Conservation (phyloP, 257 asterid genomes). For the Capsicum chinense region DNA sequence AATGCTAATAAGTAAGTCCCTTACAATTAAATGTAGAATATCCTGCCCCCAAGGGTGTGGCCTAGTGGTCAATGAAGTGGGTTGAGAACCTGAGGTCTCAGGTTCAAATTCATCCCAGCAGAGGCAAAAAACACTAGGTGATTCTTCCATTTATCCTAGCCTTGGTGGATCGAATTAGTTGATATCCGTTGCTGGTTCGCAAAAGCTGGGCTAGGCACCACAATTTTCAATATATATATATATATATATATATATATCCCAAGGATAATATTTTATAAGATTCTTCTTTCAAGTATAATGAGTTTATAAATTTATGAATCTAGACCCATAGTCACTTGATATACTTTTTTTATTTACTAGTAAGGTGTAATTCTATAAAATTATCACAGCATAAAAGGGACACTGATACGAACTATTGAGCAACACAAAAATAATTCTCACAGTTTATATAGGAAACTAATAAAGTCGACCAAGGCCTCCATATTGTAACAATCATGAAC, state of each 20-base stretch:
- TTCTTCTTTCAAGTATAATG: neutral
- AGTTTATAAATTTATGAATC: neutral
- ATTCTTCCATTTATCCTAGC: too few species aligned
- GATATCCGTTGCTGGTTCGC: too few species aligned
- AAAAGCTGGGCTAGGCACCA: too few species aligned
- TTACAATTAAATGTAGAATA: too few species aligned
- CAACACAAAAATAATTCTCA: neutral
- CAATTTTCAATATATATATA: too few species aligned
- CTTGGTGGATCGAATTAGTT: too few species aligned
- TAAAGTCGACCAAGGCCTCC: neutral
- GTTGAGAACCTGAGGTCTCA: too few species aligned
- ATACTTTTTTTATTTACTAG: neutral
- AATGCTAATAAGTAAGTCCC: neutral
- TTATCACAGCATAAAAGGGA: neutral
- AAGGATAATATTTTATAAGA: neutral
- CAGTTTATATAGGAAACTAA: neutral
- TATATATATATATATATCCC: neutral
- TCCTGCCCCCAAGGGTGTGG: neutral
- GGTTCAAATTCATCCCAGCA: too few species aligned
- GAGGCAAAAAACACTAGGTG: too few species aligned
- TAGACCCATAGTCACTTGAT: neutral
- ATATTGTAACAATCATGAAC: neutral
- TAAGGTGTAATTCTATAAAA: neutral
- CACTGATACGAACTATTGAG: neutral
- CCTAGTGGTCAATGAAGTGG: too few species aligned